phyloP scores from a whole-genome alignment of 2,329 filamentous ascomycete genomes.

The Trichophyton benhamiae region DNA sequence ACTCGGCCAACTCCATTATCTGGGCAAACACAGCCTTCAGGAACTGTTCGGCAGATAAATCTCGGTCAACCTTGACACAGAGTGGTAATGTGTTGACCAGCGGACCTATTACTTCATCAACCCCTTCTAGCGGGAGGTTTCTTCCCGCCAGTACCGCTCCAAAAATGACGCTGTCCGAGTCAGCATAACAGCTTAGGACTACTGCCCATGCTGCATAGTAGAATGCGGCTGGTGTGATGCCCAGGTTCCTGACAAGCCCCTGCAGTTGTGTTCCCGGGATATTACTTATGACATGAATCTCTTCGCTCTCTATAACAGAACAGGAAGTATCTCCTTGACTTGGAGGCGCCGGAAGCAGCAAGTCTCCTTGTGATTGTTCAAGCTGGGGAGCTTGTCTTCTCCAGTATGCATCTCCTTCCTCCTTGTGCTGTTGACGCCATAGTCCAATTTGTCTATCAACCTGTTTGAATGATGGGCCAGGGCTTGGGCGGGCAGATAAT shows the following conservation, averaged over 20 bases:
- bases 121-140: slow-evolving; percentile 24
- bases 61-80: slow-evolving; percentile 20
- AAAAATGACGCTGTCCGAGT: slow-evolving; percentile 23
- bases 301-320: not conserved
- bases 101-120: slow-evolving; percentile 32
- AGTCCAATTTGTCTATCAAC: not conserved
- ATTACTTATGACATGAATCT: not conserved
- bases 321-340: not conserved
- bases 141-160: slow-evolving; percentile 28
- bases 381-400: not conserved
- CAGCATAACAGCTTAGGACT: slow-evolving; percentile 20
- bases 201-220: slow-evolving; percentile 28
- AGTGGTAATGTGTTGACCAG: slow-evolving; percentile 34
- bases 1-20: slow-evolving; percentile 44
- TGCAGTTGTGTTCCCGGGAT: not conserved
- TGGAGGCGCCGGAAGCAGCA: not conserved
- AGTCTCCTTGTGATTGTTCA: not conserved
- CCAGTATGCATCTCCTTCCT: not conserved
- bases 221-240: slow-evolving; percentile 16
- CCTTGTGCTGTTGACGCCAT: not conserved
- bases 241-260: not conserved
- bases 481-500: not conserved
- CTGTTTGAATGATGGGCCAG: not conserved
- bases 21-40: slow-evolving; percentile 42
- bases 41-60: not conserved